Base-by-base conservation (phyloP, 495 filamentous ascomycete genomes). In the Sphaerosporella brunnea region DNA sequence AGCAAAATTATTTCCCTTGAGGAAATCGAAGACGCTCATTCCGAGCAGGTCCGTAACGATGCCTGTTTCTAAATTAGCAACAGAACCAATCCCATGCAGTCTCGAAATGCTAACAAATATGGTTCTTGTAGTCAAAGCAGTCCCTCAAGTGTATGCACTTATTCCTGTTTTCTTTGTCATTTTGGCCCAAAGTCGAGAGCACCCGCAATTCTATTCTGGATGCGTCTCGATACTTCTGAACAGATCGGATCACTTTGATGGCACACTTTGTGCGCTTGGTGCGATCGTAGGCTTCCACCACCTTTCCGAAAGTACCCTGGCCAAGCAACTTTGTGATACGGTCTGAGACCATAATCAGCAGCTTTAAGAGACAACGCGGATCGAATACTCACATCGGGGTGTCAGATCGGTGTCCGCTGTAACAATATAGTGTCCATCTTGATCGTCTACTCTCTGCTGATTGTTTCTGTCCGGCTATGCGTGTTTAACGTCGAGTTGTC, bases 231-330 rank as follows among this genome's bases (percentile, higher is more conserved):
- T 97, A 97, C 54, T 97, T 97, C 56, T 93, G 90, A 4, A 97
- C 90, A 0, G 90, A 93, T 42, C 90, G 80, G 51, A 97, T 97
- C 61, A 97, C 87, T 64, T 97, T 97, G 60, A 97, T 82, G 23
- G 90, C 90, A 52, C 88, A 90, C 45, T 80, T 73, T 48, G 80
- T 77, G 47, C 76, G 75, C 46, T 75, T 73, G 47, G 71, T 70
- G 51, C 75, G 75, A 59, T 97, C 90, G 50, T 73, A 77, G 30
- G 90, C 90, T 62, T 93, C 82, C 7, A 97, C 88, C 11, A 97
- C 90, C 64, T 97, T 97, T 44, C 90, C 90, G 60, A 97, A 97
- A 0, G 90, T 97, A 36, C 90, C 90, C 65, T 97, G 90, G 20
- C 90, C 90, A 8, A 97, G 78, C 19, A 95, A 73, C 24, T 46